Evolutionary conservation across 2,329 filamentous ascomycete species (phyloP), one percentile per base, ranked within the genome.

Genomic region (Monascus ruber): DNA sequence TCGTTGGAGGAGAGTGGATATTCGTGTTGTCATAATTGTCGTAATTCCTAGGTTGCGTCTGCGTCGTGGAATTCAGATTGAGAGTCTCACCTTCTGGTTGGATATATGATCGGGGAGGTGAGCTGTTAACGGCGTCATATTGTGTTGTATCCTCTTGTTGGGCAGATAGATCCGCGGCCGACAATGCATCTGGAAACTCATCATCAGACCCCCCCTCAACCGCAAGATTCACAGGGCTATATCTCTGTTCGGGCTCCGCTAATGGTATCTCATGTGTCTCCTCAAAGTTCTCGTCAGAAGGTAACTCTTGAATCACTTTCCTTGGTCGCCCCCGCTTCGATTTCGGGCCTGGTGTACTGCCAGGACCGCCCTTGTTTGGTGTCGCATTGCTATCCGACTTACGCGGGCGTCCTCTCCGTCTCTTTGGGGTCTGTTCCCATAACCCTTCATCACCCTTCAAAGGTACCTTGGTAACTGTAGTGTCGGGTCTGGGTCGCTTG

Each of bases 361-460:
- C 59, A 24, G 55, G 52, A 37, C 52, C 59, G 26, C 50, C 52
- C 37, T 50, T 45, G 39, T 39, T 51, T 6, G 63, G 62, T 4
- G 63, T 62, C 27, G 59, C 56, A 46, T 59, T 59, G 31, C 50
- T 48, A 36, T 57, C 56, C 25, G 66, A 64, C 46, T 69, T 70
- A 34, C 61, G 58, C 28, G 65, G 63, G 33, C 66, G 57, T 17
- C 65, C 65, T 50, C 62, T 60, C 34, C 56, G 56, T 48, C 54
- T 59, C 45, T 60, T 62, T 1, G 66, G 64, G 0, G 65, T 64
- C 26, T 55, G 54, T 17, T 55, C 54, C n/a, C 39, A 36, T 1
- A 52, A 47, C 11, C 50, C 55, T 27, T 50, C 44, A 28, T 55
- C 61, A 39, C 58, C 60, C 38, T 65, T 67, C 40, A 69, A 48